Percentiles rank a stretch among this genome's conserved stretches.
phyloP scores from a whole-genome alignment of 1,139 yeast species.

The Yamadazyma dushanensis region DNA sequence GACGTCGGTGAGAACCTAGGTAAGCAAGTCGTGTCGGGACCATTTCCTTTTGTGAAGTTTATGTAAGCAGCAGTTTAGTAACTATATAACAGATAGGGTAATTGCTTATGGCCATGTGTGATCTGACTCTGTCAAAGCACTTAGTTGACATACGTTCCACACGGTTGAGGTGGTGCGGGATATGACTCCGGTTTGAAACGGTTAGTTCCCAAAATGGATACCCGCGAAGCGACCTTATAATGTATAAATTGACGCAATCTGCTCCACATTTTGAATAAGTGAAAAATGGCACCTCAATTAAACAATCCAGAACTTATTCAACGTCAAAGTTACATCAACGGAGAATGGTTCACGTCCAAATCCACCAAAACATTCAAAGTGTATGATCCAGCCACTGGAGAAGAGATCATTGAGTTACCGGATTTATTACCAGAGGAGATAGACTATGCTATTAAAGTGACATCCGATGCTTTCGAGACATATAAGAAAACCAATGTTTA shows the following conservation, averaged over 20 bases:
- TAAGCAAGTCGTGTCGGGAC: too few relatives aligned
- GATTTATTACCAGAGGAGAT: constrained; percentile 57
- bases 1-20: too few relatives aligned
- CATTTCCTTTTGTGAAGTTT: too few relatives aligned
- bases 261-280: background rate
- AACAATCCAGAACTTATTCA: constrained; percentile 58
- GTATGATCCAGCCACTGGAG: constrained; percentile 71
- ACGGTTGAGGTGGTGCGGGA: too few relatives aligned
- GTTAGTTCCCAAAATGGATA: constrained; percentile 1
- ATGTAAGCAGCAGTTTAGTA: too few relatives aligned
- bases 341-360: constrained; percentile 61
- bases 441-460: constrained; percentile 60
- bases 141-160: too few relatives aligned
- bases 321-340: constrained; percentile 63
- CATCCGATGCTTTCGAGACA: constrained; percentile 57
- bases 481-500: constrained; percentile 63
- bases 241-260: background rate
- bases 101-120: too few relatives aligned
- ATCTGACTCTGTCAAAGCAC: too few relatives aligned
- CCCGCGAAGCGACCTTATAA: constrained; percentile 11
- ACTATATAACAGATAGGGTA: too few relatives aligned
- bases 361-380: constrained; percentile 62
- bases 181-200: background rate
- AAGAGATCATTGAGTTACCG: constrained; percentile 54
- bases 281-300: constrained; percentile 23